Evolutionary conservation across 805 yeast genomes (phyloP).

Genomic region (Zygosaccharomyces lentus): DNA sequence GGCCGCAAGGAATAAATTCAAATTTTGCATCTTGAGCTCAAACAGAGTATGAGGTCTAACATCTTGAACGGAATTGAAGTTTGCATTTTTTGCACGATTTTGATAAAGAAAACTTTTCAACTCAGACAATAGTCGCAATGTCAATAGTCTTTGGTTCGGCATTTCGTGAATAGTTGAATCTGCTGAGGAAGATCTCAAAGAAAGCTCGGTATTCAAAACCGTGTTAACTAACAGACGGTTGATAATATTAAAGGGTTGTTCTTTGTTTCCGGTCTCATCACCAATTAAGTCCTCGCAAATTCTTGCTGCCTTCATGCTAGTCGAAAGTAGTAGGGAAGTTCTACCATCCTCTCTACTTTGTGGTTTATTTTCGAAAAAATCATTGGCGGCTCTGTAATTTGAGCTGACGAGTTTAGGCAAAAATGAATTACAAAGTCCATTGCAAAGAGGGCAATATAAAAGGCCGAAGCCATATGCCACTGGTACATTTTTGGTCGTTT

Average conservation of each 20-base stretch:
- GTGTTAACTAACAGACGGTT: conserved; percentile 46
- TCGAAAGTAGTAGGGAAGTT: conserved; percentile 9
- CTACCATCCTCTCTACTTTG: background rate
- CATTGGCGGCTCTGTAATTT: conserved; percentile 6
- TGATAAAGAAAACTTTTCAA: conserved; percentile 18
- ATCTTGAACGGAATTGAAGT: background rate
- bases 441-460: conserved; percentile 86
- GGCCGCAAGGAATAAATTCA: conserved; percentile 12
- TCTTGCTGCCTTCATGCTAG: conserved; percentile 20
- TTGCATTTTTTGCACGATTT: background rate
- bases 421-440: conserved; percentile 77
- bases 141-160: conserved; percentile 56
- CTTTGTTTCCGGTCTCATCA: background rate
- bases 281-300: conserved; percentile 18
- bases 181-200: conserved; percentile 47
- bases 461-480: conserved; percentile 68
- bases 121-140: conserved; percentile 49
- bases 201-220: conserved; percentile 60
- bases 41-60: conserved; percentile 8
- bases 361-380: conserved; percentile 9
- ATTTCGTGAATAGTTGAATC: conserved; percentile 52
- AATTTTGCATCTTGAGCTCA: conserved; percentile 2
- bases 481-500: conserved; percentile 78
- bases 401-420: conserved; percentile 51
- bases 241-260: conserved; percentile 25